Conservation (phyloP, 2,329 filamentous ascomycete species). For the Neonectria magnoliae region DNA sequence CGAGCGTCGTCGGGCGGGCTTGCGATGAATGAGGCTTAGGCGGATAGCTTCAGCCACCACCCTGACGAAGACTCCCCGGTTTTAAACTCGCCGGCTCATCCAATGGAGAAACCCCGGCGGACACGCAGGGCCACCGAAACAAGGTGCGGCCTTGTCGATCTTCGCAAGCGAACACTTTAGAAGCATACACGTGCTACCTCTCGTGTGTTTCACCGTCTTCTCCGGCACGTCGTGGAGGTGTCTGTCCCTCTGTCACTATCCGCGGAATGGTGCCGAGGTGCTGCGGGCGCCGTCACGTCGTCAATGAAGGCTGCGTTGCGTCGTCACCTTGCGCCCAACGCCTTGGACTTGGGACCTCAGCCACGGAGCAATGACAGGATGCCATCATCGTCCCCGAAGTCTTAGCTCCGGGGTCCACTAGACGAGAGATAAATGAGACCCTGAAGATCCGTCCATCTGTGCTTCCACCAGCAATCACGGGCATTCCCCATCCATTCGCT, state of each 20-base stretch:
- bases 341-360: constrained; percentile 1
- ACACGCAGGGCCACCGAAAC: neutral
- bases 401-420: neutral
- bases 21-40: constrained; percentile 20
- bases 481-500: constrained; percentile 16
- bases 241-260: neutral
- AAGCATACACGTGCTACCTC: constrained; percentile 8
- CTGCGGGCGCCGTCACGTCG: neutral
- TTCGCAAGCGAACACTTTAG: no score
- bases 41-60: constrained; percentile 32
- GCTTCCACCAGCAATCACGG: neutral
- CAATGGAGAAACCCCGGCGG: neutral
- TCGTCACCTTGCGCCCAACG: neutral
- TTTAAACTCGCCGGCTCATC: neutral
- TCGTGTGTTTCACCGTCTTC: constrained; percentile 4
- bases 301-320: neutral
- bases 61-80: constrained; percentile 29
- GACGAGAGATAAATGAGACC: constrained; percentile 22
- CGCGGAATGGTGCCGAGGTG: neutral
- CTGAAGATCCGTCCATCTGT: neutral
- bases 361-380: neutral
- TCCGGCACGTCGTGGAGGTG: neutral
- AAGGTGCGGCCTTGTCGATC: neutral
- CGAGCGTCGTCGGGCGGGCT: neutral
- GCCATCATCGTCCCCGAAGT: neutral